Evolutionary conservation across 371 early-diverging fungal species (phyloP), one percentile per base, ranked within the genome.

Genomic region (Fennellomyces sp.): DNA sequence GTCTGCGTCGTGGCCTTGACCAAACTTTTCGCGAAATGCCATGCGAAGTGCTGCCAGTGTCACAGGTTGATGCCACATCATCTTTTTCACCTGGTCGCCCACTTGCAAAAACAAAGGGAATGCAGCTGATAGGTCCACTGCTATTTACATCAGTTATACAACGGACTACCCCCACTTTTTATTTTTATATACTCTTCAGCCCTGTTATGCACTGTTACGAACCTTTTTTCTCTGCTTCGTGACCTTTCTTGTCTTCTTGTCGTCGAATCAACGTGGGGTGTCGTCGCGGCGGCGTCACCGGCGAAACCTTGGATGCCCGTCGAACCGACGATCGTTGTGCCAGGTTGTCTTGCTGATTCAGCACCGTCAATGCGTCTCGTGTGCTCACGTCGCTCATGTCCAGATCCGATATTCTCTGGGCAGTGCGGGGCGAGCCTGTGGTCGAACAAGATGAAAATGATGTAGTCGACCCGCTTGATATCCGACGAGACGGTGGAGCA

Each of bases 11-110:
- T 21, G 45, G 5, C 26, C 30, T n/a, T 73, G 66, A 25, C 69
- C 69, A 56, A 83, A 86, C 29, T 77, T 75, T 52, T 78, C 69
- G 50, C 74, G 63, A 51, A 84, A 86, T 25, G 83, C 51, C 67
- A 73, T 67, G 27, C 75, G 56, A n/a, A 86, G 48, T 8, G 60
- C 71, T 5, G 66, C 60, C 21, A 75, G 63, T 8, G 74, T 73
- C 35, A 79, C 45, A 55, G 65, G 65, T 7, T 72, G 25, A 48
- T 36, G 28, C 19, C 36, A 70, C 33, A 58, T 60, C 2, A 76
- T 66, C 61, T 81, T 84, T 26, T 84, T 83, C 13, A 82, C 66
- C 35, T 73, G 70, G 50, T 80, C 72, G 23, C 78, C 78, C 13
- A 70, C 61, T 60, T 83, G 81, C 31, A 86, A 56, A 66, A 75